Evolutionary conservation across 1,139 yeast species (phyloP), one percentile per base, ranked within the genome.

Genomic region (Debaryomyces udenii): DNA sequence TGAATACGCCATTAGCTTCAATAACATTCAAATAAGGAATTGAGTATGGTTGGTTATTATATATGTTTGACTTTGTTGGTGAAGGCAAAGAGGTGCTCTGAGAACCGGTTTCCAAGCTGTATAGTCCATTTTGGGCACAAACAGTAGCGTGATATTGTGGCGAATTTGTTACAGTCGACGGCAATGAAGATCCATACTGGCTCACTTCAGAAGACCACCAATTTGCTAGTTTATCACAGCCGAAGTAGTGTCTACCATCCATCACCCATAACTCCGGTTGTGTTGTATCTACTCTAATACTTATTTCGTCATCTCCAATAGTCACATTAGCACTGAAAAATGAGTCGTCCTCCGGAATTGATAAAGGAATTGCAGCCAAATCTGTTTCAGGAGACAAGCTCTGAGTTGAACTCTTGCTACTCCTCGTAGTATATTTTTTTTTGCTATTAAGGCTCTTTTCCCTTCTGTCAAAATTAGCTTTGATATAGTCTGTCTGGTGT

Each of bases 201-300:
- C 43, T 18, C n/a, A 36, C 44, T 36, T 52, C 59, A 2, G 56
- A 48, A 6, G 44, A 32, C 48, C 50, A 52, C 65, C 66, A 65
- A 1, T 13, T 20, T 32, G 47, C 42, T 6, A 63, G 37, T 13
- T 52, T 48, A 5, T 43, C 31, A 49, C 76, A 70, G 27, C 51
- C 53, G 31, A 48, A 49, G 38, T 65, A 52, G 3, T 46, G 39
- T 9, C 55, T 43, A 3, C 57, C 57, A 43, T 64, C 57, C 61
- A 70, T 49, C 1, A 64, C 70, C 73, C 73, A 69, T 1, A 66
- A 35, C 16, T 68, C 70, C 4, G 72, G 68, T 43, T 68, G 75
- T 10, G 59, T 29, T 4, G 64, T 24, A 45, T 69, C 75, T 31
- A 68, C 40, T 16, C 72, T 43, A 14, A 69, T 45, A 9, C 50